phyloP scores from a whole-genome alignment of 345 rosid genomes.

The Citrus australasica region DNA sequence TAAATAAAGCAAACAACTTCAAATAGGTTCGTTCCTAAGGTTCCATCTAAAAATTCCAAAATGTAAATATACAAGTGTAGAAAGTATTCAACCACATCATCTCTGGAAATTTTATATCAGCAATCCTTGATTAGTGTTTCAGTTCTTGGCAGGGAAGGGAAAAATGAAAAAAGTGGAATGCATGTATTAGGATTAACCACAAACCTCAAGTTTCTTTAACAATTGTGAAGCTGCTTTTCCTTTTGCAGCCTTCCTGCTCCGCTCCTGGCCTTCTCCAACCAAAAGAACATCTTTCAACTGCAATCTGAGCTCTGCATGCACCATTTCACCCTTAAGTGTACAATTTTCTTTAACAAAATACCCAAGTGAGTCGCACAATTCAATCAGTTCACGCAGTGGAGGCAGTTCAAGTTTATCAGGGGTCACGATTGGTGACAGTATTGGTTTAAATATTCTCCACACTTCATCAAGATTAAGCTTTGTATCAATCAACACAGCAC shows the following conservation, averaged over 20 bases:
- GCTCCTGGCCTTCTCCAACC: conserved; percentile 60
- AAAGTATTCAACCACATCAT: no score
- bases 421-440: conserved; percentile 77
- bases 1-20: background rate
- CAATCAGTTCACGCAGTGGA: conserved; percentile 65
- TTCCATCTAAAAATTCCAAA: background rate
- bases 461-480: conserved; percentile 65
- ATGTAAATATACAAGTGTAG: background rate
- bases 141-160: no score
- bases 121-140: background rate
- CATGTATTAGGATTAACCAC: conserved; percentile 17
- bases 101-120: background rate
- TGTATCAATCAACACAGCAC: conserved; percentile 77
- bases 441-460: conserved; percentile 72
- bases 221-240: conserved; percentile 76
- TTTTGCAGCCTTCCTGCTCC: conserved; percentile 60
- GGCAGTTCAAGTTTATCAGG: conserved; percentile 79
- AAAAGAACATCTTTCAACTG: conserved; percentile 65
- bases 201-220: conserved; percentile 80
- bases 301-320: conserved; percentile 57
- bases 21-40: no score
- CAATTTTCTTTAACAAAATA: conserved; percentile 51
- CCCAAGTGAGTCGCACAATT: conserved; percentile 77
- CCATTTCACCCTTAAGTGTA: conserved; percentile 42
- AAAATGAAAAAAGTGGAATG: background rate